Conservation (phyloP, 1,284 basidiomycete species). For the Waitea zeae region DNA sequence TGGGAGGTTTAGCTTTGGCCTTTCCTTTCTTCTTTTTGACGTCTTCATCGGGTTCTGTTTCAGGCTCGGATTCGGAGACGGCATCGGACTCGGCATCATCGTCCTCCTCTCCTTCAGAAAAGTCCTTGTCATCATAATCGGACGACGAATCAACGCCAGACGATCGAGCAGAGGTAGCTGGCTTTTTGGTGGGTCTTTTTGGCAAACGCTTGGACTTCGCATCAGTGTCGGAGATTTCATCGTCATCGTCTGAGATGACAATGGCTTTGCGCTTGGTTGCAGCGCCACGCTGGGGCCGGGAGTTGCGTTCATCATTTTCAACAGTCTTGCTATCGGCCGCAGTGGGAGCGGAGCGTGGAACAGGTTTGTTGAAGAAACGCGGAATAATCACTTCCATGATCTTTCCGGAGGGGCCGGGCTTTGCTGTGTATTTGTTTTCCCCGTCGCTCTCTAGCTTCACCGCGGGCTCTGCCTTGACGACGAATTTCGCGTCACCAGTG, state of each 20-base stretch:
- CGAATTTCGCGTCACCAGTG: neutral
- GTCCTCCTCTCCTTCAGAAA: constrained; percentile 7
- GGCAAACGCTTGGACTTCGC: neutral
- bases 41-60: constrained; percentile 10
- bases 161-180: too few species aligned
- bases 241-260: constrained; percentile 28
- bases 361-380: constrained; percentile 3
- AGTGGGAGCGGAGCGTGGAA: constrained; percentile 6
- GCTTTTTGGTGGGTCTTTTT: constrained; percentile 9
- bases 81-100: constrained; percentile 10
- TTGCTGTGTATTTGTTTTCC: too few species aligned
- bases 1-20: constrained; percentile 10
- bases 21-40: constrained; percentile 11
- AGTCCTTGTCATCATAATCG: too few species aligned
- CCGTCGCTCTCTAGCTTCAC: too few species aligned
- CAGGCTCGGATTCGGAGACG: constrained; percentile 10
- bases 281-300: too few species aligned
- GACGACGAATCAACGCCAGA: constrained; percentile 9
- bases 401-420: constrained; percentile 24
- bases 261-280: constrained; percentile 17
- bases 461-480: neutral
- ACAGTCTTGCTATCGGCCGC: constrained; percentile 18
- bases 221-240: constrained; percentile 6
- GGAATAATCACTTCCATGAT: constrained; percentile 36
- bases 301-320: too few species aligned